These are phyloP conservation scores for Pachysandra terminalis DNA, from an alignment of 164 flowering plant species.

Conservation along the genomic window DNA sequence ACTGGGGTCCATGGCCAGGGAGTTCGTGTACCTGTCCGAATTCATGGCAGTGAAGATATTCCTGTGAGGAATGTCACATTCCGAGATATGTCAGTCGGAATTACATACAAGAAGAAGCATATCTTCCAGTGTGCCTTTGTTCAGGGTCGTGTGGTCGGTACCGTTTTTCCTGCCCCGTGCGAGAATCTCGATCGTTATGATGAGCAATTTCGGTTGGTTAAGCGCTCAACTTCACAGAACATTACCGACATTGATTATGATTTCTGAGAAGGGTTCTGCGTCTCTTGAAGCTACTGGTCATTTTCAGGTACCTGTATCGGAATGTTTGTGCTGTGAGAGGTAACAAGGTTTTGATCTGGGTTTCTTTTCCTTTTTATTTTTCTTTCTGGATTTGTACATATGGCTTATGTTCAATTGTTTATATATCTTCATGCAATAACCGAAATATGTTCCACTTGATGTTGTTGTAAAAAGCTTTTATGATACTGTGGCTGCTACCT, in stretches of 20 bases:
- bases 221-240: slow-evolving; percentile 58
- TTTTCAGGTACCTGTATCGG: not conserved
- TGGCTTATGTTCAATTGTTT: no score
- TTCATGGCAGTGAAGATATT: slow-evolving; percentile 82
- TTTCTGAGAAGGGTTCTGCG: slow-evolving; percentile 33
- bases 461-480: no score
- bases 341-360: no score
- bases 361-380: no score
- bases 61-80: slow-evolving; percentile 77
- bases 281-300: slow-evolving; percentile 6
- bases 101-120: slow-evolving; percentile 87
- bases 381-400: no score
- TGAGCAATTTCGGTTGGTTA: slow-evolving; percentile 55
- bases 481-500: no score
- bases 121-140: slow-evolving; percentile 90
- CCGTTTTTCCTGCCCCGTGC: slow-evolving; percentile 83
- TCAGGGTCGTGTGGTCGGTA: slow-evolving; percentile 77
- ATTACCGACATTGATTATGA: slow-evolving; percentile 78
- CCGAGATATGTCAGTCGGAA: slow-evolving; percentile 81
- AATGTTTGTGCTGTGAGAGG: no score
- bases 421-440: no score
- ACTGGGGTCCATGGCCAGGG: slow-evolving; percentile 75
- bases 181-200: slow-evolving; percentile 81
- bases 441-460: no score
- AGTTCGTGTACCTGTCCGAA: slow-evolving; percentile 91